A percentile compares a stretch with the other conserved stretches of the same genome.
These are phyloP conservation scores for Phyllosticta citrichinensis DNA, from an alignment of 2,329 filamentous ascomycete genomes.

Conservation along the genomic window DNA sequence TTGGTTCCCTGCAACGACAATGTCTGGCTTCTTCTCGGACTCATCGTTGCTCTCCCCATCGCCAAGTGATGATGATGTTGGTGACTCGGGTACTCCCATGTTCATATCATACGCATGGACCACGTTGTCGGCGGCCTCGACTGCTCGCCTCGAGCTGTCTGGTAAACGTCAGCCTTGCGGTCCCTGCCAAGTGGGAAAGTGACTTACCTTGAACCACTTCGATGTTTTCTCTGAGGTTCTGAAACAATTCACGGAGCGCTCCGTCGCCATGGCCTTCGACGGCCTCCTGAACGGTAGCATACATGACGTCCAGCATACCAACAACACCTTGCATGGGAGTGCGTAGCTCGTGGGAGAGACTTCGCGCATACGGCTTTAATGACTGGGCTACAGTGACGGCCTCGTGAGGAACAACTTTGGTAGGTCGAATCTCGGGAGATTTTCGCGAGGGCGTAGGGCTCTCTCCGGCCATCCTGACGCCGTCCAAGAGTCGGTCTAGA, in stretches of 20 bases:
- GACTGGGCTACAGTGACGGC: constrained; percentile 52
- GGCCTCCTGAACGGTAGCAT: constrained; percentile 59
- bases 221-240: constrained; percentile 56
- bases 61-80: constrained; percentile 32
- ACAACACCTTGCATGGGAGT: constrained; percentile 70
- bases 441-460: background rate
- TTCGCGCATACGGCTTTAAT: constrained; percentile 61
- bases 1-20: constrained; percentile 34
- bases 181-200: background rate
- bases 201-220: constrained; percentile 56
- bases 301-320: constrained; percentile 68
- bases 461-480: constrained; percentile 32
- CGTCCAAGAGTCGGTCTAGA: constrained; percentile 46
- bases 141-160: constrained; percentile 61
- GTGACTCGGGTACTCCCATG: constrained; percentile 61
- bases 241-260: constrained; percentile 46
- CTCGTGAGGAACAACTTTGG: constrained; percentile 43
- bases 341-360: constrained; percentile 59
- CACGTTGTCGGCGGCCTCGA: constrained; percentile 66
- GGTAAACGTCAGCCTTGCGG: constrained; percentile 12
- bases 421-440: constrained; percentile 14
- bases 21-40: constrained; percentile 31
- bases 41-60: constrained; percentile 20
- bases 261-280: constrained; percentile 44
- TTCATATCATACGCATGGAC: constrained; percentile 67